Percentiles rank a stretch among this genome's conserved stretches.
These are phyloP conservation scores for Populus ilicifolia DNA, from an alignment of 345 rosid genomes.

Conservation along the genomic window DNA sequence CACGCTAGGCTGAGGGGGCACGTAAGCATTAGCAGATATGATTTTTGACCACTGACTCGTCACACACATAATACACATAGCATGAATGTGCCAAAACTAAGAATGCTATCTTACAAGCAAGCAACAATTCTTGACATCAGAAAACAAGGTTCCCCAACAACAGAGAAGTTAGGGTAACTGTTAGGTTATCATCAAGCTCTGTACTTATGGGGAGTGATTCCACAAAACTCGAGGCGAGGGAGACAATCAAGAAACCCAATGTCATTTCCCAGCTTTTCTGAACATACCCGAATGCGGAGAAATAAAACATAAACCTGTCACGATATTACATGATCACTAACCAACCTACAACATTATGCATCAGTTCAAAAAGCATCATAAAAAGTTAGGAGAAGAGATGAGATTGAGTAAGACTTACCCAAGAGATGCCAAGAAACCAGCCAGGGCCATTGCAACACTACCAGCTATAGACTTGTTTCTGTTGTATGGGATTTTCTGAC, in stretches of 20 bases:
- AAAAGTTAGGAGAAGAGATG: neutral
- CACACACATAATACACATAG: neutral
- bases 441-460: constrained; percentile 66
- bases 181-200: constrained; percentile 84
- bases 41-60: neutral
- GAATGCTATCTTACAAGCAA: neutral
- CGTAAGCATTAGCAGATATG: neutral
- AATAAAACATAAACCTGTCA: constrained; percentile 66
- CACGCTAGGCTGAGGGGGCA: neutral
- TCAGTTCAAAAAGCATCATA: neutral
- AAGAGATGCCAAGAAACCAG: constrained; percentile 71
- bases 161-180: constrained; percentile 60
- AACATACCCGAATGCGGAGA: constrained; percentile 63
- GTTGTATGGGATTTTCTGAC: constrained; percentile 72
- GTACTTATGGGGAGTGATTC: constrained; percentile 88
- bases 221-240: constrained; percentile 65
- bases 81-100: neutral
- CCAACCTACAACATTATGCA: neutral
- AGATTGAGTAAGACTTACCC: constrained; percentile 30
- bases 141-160: constrained; percentile 55
- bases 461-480: constrained; percentile 73
- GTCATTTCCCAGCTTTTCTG: constrained; percentile 46
- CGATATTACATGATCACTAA: constrained; percentile 10
- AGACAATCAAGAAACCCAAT: constrained; percentile 55
- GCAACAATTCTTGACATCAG: constrained; percentile 3